Evolutionary conservation across 208 protist genomes (phyloP), one percentile per base, ranked within the genome.

Genomic region (Acanthamoeba triangularis): DNA sequence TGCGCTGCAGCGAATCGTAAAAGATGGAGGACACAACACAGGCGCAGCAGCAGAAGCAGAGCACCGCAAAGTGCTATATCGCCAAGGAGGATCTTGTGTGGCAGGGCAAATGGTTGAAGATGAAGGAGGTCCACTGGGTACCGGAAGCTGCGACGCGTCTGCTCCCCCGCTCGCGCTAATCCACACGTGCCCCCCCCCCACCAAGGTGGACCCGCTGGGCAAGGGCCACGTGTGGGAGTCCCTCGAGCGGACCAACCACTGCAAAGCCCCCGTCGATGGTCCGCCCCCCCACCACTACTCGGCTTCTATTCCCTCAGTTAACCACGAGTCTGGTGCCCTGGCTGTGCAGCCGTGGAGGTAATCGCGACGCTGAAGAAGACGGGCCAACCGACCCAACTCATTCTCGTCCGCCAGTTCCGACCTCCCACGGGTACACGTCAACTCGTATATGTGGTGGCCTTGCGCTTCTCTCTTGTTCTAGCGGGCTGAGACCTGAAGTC

Each of bases 201-300:
- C 67, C 0, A 18, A 82, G 74, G 74, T 65, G 8, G 82, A 90
- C 54, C 82, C 82, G n/a, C 28, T 65, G 52, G 82, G 82, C 20
- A 90, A 65, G 82, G 82, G 14, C 4, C 82, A 65, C 23, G 82
- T 90, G 52, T 90, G 82, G 82, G 82, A 90, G 52, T 90, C 82
- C 0, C 82, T 90, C 8, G 82, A 90, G 54, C 82, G 82, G 18
- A 90, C 52, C 16, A 90, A 90, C 54, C 82, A 90, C 82, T 8
- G 52, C 49, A 90, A 90, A 90, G 82, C 82, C 10, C 82, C 82
- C 4, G 54, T 90, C 18, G 82, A 90, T 41, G 82, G 82, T 90
- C 3, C 7, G 0, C 30, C 16, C 13, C 76, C 2, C 44, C 69
- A 1, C 16, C 69, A 18, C 30, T n/a, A n/a, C n/a, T n/a, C n/a